Evolutionary conservation across 441 rosid genomes (phyloP), one percentile per base, ranked within the genome.

Genomic region (Hypseocharis bilobata): DNA sequence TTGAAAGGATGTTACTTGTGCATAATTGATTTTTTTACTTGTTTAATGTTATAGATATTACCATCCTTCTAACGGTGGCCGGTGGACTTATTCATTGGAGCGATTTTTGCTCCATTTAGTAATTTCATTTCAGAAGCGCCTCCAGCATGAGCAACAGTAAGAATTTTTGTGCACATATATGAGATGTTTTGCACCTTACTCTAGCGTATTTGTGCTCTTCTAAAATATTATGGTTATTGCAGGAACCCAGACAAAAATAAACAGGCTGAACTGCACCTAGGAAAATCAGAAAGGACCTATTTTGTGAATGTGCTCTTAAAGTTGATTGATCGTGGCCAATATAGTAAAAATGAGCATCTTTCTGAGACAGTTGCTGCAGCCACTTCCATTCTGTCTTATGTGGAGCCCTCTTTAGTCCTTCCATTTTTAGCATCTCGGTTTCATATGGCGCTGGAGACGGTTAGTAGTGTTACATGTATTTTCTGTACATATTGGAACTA

Each of bases 1-100:
- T 78, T 40, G 64, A 66, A 68, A 69, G 56, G 62, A 42, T 62
- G 36, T 77, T 36, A 62, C 60, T 69, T 55, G 13, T 55, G 59
- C 28, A 58, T 62, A 40, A 54, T 72, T 68, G 63, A 68, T 22
- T 73, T 70, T 36, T 25, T 72, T 72, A 32, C 73, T 61, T 44
- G 20, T 27, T 61, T 72, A 2, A 45, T 76, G 56, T 58, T 68
- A 62, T 83, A 94, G 99, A 73, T 91, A 91, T 78, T 94, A 91
- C 76, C 98, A 94, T 80, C 99, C 99, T 23, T 94, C 99, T 63
- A 94, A 91, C 76, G 99, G 99, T 70, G 99, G 99, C 56, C 96
- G 98, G 47, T 94, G 99, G 99, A 94, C 99, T 69, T 91, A 89
- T 80, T 86, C 98, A 70, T 74, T 94, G 87, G 96, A 94, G 79